Percentiles rank a stretch among this genome's conserved stretches.
phyloP scores from a whole-genome alignment of 225 moss, liverwort and hornwort genomes.

The Pleurozium schreberi region DNA sequence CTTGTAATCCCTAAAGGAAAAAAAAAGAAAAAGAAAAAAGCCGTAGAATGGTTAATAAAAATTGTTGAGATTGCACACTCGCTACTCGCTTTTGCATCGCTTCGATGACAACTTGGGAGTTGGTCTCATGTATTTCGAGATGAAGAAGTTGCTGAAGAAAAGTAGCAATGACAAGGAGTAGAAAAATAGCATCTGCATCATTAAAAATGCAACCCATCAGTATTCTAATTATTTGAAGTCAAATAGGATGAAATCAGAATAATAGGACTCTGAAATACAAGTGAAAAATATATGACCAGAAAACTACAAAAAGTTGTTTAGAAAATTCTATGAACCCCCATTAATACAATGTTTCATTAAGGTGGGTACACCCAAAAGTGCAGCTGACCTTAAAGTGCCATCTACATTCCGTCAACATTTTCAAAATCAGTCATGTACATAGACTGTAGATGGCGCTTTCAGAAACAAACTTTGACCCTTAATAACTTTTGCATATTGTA shows the following conservation, averaged over 20 bases:
- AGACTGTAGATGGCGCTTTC: too few relatives aligned
- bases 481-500: too few relatives aligned
- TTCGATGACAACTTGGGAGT: neutral
- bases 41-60: neutral
- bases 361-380: too few relatives aligned
- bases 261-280: neutral
- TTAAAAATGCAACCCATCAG: neutral
- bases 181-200: conserved; percentile 64
- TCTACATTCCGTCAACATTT: too few relatives aligned
- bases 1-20: neutral
- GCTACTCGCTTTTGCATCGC: conserved; percentile 31
- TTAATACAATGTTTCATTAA: neutral
- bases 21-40: neutral
- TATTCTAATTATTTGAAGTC: too few relatives aligned
- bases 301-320: neutral
- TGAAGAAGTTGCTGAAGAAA: conserved; percentile 70
- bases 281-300: neutral
- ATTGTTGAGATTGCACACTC: neutral
- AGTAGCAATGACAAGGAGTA: conserved; percentile 65
- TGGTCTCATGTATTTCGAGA: conserved; percentile 47
- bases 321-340: neutral
- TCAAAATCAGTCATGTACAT: too few relatives aligned
- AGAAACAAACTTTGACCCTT: too few relatives aligned
- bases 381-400: too few relatives aligned
- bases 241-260: neutral